Evolutionary conservation across 148 eudicot species (phyloP), one percentile per base, ranked within the genome.

Genomic region (Chenopodium suecicum): DNA sequence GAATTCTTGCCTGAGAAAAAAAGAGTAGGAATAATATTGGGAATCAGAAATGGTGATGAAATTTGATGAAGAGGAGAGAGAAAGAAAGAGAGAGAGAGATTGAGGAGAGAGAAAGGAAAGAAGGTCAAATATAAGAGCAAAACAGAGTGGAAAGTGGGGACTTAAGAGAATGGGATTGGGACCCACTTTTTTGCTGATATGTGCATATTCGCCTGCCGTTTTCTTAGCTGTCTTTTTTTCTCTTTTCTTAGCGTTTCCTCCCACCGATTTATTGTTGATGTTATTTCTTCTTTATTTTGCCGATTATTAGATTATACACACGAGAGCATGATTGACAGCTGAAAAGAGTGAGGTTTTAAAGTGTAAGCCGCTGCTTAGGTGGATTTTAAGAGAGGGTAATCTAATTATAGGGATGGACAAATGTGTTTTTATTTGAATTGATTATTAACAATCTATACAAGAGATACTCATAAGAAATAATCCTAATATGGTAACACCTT

Each of bases 191-290:
- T 52, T 52, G 56, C 16, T 54, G 63, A 67, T 8, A 20, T 52
- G 80, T 44, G 62, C 17, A 12, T 56, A 41, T 78, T 22, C 67
- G 63, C 47, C 71, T 67, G 74, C 74, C 56, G 83, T 22, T 81
- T 75, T 81, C 37, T 81, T 81, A 81, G 79, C 83, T 81, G 79
- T 81, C 79, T 78, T 34, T 48, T 48, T 79, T 62, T 62, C 66
- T 7, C 27, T 62, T 62, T 62, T 62, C 66, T 62, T 41, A 34
- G 37, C 37, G 37, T 56, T 16, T 56, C 52, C 7, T 41, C 44
- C 44, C 44, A 41, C 44, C 44, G 44, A 4, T 41, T 41, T 41
- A 4, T 41, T 5, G 7, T 5, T 5, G 7, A 41, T 6, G 44
- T 41, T 41, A 34, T 5, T 41, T 41, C 0, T 41, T 41, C 0